Evolutionary conservation across 139 green algal species (phyloP).

Genomic region (Chlorella sp.): DNA sequence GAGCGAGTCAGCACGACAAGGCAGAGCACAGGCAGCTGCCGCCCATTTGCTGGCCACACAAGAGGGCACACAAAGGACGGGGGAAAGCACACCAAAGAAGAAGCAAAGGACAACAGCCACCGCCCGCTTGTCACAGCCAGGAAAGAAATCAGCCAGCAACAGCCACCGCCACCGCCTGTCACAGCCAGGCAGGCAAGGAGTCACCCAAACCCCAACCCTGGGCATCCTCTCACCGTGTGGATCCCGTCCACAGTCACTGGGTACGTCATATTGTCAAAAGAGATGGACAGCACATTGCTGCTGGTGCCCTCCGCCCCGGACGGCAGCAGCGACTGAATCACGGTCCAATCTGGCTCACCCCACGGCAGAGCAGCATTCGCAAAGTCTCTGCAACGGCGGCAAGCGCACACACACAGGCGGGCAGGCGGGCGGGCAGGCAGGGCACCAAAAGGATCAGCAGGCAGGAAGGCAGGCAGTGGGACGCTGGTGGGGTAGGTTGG

Average conservation of each 20-base stretch:
- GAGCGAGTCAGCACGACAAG: not conserved
- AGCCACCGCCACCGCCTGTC: too few relatives aligned
- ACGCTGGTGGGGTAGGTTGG: not conserved
- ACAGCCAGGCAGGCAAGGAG: not conserved
- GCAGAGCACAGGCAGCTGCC: not conserved
- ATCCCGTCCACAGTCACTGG: slow-evolving; percentile 70
- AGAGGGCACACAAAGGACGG: not conserved
- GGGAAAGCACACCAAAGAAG: not conserved
- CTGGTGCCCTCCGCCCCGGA: not conserved
- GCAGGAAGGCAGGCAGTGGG: not conserved
- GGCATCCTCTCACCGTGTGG: slow-evolving; percentile 59
- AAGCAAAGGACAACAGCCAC: not conserved
- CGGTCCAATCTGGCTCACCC: slow-evolving; percentile 17
- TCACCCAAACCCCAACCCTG: not conserved
- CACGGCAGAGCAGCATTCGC: slow-evolving; percentile 64
- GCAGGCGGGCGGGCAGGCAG: not conserved
- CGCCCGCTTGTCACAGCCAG: too few relatives aligned
- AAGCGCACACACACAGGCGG: not conserved
- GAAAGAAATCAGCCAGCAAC: too few relatives aligned
- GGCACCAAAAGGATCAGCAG: not conserved
- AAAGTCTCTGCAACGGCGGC: slow-evolving; percentile 59
- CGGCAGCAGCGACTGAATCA: slow-evolving; percentile 10
- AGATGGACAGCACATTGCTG: slow-evolving; percentile 24
- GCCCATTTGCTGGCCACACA: not conserved
- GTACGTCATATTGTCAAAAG: slow-evolving; percentile 71